A percentile compares a stretch with the other conserved stretches of the same genome.
These are phyloP conservation scores for Circinella umbellata DNA, from an alignment of 371 early-diverging fungal genomes.

Conservation along the genomic window DNA sequence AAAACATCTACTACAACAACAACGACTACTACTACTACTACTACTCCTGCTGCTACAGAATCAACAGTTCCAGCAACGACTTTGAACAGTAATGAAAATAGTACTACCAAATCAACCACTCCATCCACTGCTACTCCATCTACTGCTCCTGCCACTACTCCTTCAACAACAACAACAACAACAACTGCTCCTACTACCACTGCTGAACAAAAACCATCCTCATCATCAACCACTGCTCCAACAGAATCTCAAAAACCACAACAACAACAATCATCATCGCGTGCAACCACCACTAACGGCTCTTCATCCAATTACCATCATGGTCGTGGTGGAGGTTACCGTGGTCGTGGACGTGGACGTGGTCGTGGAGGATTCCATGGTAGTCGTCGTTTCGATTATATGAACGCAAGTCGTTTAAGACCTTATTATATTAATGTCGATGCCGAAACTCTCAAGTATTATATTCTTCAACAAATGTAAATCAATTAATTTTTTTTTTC, in stretches of 20 bases:
- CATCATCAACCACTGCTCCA: constrained; percentile 14
- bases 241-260: not conserved
- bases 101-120: not conserved
- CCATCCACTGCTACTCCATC: constrained; percentile 8
- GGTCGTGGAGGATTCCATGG: constrained; percentile 32
- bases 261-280: constrained; percentile 3
- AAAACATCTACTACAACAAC: not conserved
- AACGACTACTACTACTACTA: not conserved
- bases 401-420: constrained; percentile 32
- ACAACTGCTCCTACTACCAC: constrained; percentile 10
- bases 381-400: constrained; percentile 34
- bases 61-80: not conserved
- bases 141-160: constrained; percentile 9
- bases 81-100: no score
- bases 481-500: constrained; percentile 9
- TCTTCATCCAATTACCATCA: constrained; percentile 10
- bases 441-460: constrained; percentile 59
- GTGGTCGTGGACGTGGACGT: constrained; percentile 43
- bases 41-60: constrained; percentile 6
- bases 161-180: not conserved
- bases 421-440: constrained; percentile 53
- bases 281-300: constrained; percentile 12
- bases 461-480: constrained; percentile 69
- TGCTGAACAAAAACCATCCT: constrained; percentile 6
- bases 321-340: constrained; percentile 33